Evolutionary conservation across 2,329 filamentous ascomycete species (phyloP).

Genomic region (Ceratocystis destructans): DNA sequence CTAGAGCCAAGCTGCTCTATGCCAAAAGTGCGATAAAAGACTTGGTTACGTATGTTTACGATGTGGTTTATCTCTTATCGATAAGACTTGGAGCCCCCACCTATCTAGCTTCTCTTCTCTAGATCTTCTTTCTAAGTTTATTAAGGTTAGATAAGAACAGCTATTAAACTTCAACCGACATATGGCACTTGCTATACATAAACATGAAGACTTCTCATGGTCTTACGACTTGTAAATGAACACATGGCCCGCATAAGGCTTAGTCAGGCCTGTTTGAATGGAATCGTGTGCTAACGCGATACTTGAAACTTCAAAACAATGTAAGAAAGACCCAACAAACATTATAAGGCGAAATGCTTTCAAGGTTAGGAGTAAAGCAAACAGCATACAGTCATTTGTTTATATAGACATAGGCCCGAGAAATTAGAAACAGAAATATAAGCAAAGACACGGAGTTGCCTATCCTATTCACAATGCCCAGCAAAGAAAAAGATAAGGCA

Average conservation of each 20-base stretch:
- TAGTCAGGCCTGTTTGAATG: neutral
- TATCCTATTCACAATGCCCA: neutral
- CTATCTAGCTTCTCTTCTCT: neutral
- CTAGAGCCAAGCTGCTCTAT: neutral
- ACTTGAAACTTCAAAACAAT: neutral
- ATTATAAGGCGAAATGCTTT: neutral
- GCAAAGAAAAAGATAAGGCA: neutral
- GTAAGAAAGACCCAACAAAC: neutral
- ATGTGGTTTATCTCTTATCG: constrained; percentile 9
- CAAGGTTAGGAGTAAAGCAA: neutral
- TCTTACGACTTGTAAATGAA: too few species aligned
- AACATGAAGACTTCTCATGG: too few species aligned
- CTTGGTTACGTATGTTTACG: neutral
- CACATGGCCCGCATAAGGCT: too few species aligned
- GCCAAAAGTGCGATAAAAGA: neutral
- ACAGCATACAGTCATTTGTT: neutral
- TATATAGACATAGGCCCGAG: neutral
- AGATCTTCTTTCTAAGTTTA: too few species aligned
- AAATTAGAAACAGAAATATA: neutral
- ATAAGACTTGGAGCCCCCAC: constrained; percentile 12
- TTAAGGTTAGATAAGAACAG: too few species aligned
- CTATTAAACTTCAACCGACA: too few species aligned
- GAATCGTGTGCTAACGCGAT: neutral
- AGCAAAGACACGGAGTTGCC: neutral
- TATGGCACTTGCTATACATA: too few species aligned